Evolutionary conservation across 1,284 basidiomycete genomes (phyloP), one percentile per base, ranked within the genome.

Genomic region (Apiotrichum sp.): DNA sequence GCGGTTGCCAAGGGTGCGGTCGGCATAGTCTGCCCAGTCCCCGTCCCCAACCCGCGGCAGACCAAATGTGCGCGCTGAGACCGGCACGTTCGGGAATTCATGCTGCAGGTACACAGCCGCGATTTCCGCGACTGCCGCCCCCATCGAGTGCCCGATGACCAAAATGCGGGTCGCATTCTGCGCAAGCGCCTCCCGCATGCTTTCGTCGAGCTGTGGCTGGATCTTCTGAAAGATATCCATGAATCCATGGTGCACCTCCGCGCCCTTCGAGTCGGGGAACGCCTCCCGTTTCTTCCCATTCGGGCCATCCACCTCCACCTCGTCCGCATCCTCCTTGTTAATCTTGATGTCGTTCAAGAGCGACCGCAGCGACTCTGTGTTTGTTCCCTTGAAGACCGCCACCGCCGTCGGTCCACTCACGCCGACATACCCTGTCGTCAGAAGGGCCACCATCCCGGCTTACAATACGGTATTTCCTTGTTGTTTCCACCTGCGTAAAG

Each of bases 371-470:
- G 40, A 47, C 3, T 57, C 38, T 14, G 53, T 43, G 53, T 64
- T 64, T 33, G 65, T 66, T 13, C 65, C 65, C 7, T 59, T 48
- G 38, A 66, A 55, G 35, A 61, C 46, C n/a, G 64, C 57, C 10
- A 64, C 31, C 22, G 58, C 34, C 7, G 48, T 47, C 9, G 53
- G 47, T 16, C 47, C 46, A 6, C 55, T 54, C 4, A 38, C 16
- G 44, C 46, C 49, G 13, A 52, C 46, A 33, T 53, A 50, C 42
- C n/a, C 49, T 50, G 33, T 45, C 22, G 42, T 45, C 8, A 45
- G 44, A 6, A 45, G 22, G 22, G 8, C 10, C 11, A 6, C 44
- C 6, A 22, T 22, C 22, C 22, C 22, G 22, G 35, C 49, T 34
- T 32, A 50, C 49, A 45, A n/a, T 34, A 45, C 6, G 50, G 50